phyloP scores from a whole-genome alignment of 2,329 filamentous ascomycete species.

The Fusarium piperis region DNA sequence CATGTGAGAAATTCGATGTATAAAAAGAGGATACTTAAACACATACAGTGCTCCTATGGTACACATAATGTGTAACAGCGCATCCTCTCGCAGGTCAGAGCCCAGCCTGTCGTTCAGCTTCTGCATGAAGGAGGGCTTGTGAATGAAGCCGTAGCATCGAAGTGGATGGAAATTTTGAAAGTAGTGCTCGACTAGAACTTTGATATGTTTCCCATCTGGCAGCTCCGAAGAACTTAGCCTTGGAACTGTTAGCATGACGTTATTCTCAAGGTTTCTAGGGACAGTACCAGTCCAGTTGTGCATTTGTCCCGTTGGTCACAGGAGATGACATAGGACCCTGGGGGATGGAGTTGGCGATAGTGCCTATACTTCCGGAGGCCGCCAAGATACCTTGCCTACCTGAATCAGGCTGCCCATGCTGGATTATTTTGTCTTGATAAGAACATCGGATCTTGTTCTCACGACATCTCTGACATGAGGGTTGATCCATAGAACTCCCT shows the following conservation, averaged over 20 bases:
- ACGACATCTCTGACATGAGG: slow-evolving; percentile 1
- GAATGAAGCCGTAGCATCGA: slow-evolving; percentile 39
- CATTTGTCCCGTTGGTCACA: background rate
- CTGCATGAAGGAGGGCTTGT: slow-evolving; percentile 38
- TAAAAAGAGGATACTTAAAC: background rate
- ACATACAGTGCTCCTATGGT: slow-evolving; percentile 35
- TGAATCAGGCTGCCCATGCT: background rate
- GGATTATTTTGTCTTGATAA: background rate
- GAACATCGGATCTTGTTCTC: slow-evolving; percentile 4
- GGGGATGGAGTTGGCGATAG: background rate
- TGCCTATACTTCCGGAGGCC: background rate
- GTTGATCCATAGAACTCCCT: background rate
- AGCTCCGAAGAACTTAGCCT: slow-evolving; percentile 15
- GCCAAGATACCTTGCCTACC: background rate
- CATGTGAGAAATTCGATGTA: background rate
- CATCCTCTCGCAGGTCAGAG: slow-evolving; percentile 25
- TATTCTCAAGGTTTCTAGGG: too few relatives aligned
- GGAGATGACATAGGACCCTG: background rate
- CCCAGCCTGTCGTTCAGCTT: slow-evolving; percentile 27
- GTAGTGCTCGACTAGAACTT: slow-evolving; percentile 29
- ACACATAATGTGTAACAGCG: slow-evolving; percentile 35
- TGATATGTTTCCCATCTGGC: slow-evolving; percentile 16
- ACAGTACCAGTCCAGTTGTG: background rate
- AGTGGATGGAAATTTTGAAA: slow-evolving; percentile 40
- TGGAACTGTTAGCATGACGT: background rate